phyloP scores from a whole-genome alignment of 257 asterid genomes.

The Schizonepeta tenuifolia region DNA sequence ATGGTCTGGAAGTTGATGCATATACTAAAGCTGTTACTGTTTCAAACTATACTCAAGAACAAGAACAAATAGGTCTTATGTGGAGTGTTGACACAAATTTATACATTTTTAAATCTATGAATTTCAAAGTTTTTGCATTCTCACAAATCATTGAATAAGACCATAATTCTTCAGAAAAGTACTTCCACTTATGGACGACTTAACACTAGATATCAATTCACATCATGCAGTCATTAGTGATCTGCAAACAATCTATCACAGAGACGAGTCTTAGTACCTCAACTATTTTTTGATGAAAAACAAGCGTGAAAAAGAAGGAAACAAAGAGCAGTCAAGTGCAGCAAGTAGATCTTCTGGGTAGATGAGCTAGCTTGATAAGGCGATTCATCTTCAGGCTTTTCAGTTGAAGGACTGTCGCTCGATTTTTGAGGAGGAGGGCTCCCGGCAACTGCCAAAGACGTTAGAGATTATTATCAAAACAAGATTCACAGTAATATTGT shows the following conservation, averaged over 20 bases:
- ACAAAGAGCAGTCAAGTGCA: conserved; percentile 18
- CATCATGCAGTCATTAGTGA: neutral
- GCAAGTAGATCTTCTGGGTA: neutral
- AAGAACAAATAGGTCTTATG: no score
- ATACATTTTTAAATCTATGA: no score
- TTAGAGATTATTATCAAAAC: neutral
- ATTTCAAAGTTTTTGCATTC: neutral
- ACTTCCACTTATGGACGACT: no score
- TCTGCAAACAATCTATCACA: neutral
- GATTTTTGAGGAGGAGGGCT: conserved; percentile 45
- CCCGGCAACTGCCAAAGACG: conserved; percentile 38
- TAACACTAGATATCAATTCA: neutral
- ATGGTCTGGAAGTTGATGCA: neutral
- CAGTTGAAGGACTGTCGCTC: conserved; percentile 25
- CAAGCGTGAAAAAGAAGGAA: conserved; percentile 25
- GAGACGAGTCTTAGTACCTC: neutral
- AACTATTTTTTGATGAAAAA: neutral
- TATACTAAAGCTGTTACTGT: neutral
- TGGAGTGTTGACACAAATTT: no score
- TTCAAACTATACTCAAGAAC: no score
- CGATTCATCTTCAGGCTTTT: conserved; percentile 30
- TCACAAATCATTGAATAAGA: neutral
- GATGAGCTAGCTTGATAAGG: conserved; percentile 35
- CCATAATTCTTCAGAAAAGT: neutral
- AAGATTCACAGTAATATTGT: neutral